These are phyloP conservation scores for Phaeomoniella chlamydospora DNA, from an alignment of 2,329 filamentous ascomycete genomes.

Conservation along the genomic window DNA sequence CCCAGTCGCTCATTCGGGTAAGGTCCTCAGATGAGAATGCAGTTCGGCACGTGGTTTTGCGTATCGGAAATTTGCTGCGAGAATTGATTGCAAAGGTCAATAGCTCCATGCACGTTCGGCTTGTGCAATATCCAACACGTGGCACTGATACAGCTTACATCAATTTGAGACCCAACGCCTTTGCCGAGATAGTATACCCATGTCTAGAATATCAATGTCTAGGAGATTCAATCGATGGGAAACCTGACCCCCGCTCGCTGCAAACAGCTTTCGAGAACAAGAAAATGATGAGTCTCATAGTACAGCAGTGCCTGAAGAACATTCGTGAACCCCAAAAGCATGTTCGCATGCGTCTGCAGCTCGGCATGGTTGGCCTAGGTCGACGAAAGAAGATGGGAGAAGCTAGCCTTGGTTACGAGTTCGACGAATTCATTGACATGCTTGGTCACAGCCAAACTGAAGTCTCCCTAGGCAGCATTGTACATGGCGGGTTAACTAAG, in stretches of 20 bases:
- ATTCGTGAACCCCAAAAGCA: conserved; percentile 18
- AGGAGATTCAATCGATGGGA: not conserved
- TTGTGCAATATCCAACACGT: not conserved
- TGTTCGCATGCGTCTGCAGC: conserved; percentile 25
- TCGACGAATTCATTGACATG: conserved; percentile 26
- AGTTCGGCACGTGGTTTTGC: conserved; percentile 5
- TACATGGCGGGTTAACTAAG: conserved; percentile 13
- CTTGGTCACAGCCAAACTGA: conserved; percentile 19
- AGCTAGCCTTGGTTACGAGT: conserved; percentile 14
- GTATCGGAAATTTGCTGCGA: conserved; percentile 9
- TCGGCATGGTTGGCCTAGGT: conserved; percentile 23
- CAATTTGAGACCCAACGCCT: not conserved
- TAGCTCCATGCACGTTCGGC: not conserved
- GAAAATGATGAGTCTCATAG: not conserved
- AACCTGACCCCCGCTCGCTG: not conserved
- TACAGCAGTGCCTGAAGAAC: conserved; percentile 13
- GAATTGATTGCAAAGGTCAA: conserved; percentile 6
- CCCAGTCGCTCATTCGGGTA: conserved; percentile 6
- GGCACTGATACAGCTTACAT: not conserved
- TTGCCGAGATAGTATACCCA: not conserved
- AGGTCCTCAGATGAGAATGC: conserved; percentile 4
- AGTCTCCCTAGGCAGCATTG: conserved; percentile 17
- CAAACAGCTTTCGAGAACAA: not conserved
- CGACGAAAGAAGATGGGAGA: not conserved
- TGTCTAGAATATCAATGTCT: not conserved